These are phyloP conservation scores for Thelephora terrestris DNA, from an alignment of 1,284 basidiomycete genomes.

Conservation along the genomic window DNA sequence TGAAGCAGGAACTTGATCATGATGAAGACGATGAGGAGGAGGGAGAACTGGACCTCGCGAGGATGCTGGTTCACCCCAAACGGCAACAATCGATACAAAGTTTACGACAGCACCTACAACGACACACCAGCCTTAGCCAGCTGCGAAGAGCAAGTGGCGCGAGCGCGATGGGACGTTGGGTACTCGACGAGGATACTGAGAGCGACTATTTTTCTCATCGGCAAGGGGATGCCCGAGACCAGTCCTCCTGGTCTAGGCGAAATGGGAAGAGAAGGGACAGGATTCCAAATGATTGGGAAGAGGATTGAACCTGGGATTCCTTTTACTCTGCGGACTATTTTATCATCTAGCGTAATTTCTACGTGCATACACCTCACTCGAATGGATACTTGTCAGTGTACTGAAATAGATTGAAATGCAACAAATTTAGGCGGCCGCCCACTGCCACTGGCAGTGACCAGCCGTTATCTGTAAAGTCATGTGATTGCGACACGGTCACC, in stretches of 20 bases:
- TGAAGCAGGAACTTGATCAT: constrained; percentile 17
- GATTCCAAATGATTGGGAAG: not conserved
- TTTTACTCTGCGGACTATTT: not conserved
- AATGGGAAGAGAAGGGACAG: not conserved
- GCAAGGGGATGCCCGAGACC: not conserved
- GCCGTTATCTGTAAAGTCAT: no score
- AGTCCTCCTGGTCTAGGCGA: not conserved
- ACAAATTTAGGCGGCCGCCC: no score
- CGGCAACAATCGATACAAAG: constrained; percentile 62
- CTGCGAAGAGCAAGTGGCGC: not conserved
- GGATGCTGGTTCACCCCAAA: constrained; percentile 58
- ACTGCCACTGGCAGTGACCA: no score
- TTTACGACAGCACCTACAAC: constrained; percentile 47
- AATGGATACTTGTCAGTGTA: not conserved
- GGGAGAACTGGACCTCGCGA: constrained; percentile 53
- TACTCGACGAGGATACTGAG: not conserved
- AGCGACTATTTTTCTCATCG: not conserved
- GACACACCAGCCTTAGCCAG: constrained; percentile 1
- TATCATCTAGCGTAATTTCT: not conserved
- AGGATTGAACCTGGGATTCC: not conserved
- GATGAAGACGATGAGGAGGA: constrained; percentile 43
- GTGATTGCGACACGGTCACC: constrained; percentile 7
- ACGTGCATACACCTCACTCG: not conserved
- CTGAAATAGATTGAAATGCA: no score
- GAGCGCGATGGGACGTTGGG: not conserved